Evolutionary conservation across 768 basidiomycete genomes (phyloP).

Genomic region (Trametes maxima): DNA sequence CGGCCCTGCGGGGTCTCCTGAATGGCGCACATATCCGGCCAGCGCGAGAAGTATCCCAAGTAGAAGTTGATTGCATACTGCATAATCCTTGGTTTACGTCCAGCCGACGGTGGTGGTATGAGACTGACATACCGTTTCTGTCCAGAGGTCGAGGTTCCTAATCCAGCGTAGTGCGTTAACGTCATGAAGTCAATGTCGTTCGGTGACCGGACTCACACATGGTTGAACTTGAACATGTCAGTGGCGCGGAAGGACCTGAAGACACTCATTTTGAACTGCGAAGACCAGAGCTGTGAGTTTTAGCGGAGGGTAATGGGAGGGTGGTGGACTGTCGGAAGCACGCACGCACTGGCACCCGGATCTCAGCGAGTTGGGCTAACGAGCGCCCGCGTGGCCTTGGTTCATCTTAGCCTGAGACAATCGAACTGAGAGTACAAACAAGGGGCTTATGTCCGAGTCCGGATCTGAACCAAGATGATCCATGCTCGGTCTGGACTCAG

Average conservation of each 20-base stretch:
- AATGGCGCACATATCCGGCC: constrained; percentile 89
- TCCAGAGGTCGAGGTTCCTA: constrained; percentile 96
- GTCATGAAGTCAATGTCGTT: no score
- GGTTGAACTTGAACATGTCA: constrained; percentile 93
- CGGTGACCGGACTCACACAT: constrained; percentile 58
- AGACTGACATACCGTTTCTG: constrained; percentile 76
- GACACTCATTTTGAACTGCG: constrained; percentile 64
- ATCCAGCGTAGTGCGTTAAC: background rate
- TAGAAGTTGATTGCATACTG: constrained; percentile 92
- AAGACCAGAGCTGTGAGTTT: background rate
- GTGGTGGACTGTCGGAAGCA: background rate
- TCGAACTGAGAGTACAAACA: no score
- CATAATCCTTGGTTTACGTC: background rate
- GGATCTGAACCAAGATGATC: no score
- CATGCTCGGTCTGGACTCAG: no score
- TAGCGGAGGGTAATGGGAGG: background rate
- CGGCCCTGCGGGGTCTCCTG: constrained; percentile 80
- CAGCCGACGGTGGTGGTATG: background rate
- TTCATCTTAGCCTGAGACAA: no score
- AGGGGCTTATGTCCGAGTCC: no score
- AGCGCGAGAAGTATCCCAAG: constrained; percentile 82
- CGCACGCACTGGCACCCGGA: no score
- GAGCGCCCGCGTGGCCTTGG: no score
- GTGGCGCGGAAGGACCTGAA: constrained; percentile 84
- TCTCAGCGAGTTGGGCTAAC: no score